Conservation (phyloP, 2,329 filamentous ascomycete genomes). For the Penicillium hesseltinei region DNA sequence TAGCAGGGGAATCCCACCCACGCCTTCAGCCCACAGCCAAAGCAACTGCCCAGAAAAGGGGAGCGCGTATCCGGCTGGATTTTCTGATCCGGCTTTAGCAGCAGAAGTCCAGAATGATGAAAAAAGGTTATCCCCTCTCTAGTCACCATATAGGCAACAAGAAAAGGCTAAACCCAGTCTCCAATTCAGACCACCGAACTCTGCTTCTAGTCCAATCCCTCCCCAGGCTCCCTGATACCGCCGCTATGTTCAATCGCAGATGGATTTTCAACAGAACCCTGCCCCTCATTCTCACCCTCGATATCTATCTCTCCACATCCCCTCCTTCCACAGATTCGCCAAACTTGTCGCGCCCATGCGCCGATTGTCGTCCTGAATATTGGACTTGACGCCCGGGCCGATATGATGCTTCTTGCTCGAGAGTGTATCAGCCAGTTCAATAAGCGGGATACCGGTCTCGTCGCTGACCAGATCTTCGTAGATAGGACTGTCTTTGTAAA, state of each 20-base stretch:
- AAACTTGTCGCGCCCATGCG: conserved; percentile 29
- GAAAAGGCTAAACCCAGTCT: not conserved
- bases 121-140: not conserved
- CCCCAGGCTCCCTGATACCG: not conserved
- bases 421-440: conserved; percentile 34
- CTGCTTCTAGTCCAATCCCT: not conserved
- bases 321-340: conserved; percentile 24
- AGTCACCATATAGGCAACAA: not conserved
- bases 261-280: not conserved
- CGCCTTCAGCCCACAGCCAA: not conserved
- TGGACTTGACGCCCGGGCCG: conserved; percentile 19
- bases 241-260: not conserved
- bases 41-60: not conserved
- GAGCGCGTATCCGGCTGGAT: not conserved
- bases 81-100: not conserved
- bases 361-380: conserved; percentile 20
- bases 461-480: conserved; percentile 30
- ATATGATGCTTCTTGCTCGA: conserved; percentile 25
- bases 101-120: no score
- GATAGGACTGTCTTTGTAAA: conserved; percentile 23
- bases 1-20: not conserved
- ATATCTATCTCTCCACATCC: conserved; percentile 8
- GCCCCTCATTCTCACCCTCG: not conserved
- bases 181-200: not conserved
- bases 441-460: conserved; percentile 26